A percentile compares a stretch with the other conserved stretches of the same genome.
phyloP scores from a whole-genome alignment of 1,284 basidiomycete species.

The Schizopora paradoxa region DNA sequence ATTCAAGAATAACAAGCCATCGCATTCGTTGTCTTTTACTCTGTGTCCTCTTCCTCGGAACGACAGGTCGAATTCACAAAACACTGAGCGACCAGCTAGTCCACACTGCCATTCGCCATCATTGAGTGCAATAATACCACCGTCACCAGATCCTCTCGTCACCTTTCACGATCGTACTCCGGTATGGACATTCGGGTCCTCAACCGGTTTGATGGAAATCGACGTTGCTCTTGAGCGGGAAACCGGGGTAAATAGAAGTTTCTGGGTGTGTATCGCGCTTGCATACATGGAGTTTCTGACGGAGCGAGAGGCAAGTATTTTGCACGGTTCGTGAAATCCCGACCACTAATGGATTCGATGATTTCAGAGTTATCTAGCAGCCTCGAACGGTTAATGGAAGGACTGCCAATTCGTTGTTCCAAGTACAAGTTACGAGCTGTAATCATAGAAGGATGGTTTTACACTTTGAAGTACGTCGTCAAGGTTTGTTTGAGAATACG shows the following conservation, averaged over 20 bases:
- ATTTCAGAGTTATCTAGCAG: no score
- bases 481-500: no score
- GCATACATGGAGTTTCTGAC: slow-evolving; percentile 71
- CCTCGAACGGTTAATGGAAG: no score
- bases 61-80: no score
- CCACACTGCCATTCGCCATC: slow-evolving; percentile 2
- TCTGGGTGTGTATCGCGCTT: slow-evolving; percentile 69
- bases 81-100: slow-evolving; percentile 20
- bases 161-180: slow-evolving; percentile 69
- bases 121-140: slow-evolving; percentile 15
- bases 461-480: no score
- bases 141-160: slow-evolving; percentile 41
- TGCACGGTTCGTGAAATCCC: background rate
- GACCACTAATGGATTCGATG: background rate
- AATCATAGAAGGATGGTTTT: background rate
- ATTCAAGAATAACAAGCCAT: slow-evolving; percentile 50
- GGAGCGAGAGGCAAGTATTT: slow-evolving; percentile 60
- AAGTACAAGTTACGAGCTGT: no score
- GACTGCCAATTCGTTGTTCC: no score
- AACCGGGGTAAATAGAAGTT: slow-evolving; percentile 66
- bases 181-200: slow-evolving; percentile 49
- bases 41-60: slow-evolving; percentile 44
- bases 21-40: slow-evolving; percentile 63
- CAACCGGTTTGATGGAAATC: slow-evolving; percentile 59
- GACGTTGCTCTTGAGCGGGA: slow-evolving; percentile 49